phyloP scores from a whole-genome alignment of 2,329 filamentous ascomycete species.

The Parascedosporium putredinis region DNA sequence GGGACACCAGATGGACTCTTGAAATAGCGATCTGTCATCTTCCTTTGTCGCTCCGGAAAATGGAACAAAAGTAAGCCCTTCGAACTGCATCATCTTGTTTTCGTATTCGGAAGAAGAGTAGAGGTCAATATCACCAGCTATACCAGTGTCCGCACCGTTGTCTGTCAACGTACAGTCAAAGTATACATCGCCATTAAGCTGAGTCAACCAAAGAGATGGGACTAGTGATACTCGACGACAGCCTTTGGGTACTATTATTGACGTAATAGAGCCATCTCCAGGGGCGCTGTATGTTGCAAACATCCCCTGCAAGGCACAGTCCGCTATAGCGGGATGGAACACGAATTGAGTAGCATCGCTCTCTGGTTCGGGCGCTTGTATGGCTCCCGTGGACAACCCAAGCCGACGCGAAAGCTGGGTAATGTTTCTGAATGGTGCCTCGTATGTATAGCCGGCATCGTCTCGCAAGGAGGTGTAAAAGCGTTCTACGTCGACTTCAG shows the following conservation, averaged over 20 bases:
- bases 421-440: background rate
- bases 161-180: background rate
- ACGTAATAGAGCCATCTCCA: slow-evolving; percentile 2
- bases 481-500: background rate
- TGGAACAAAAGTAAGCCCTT: background rate
- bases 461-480: background rate
- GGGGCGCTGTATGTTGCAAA: slow-evolving; percentile 6
- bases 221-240: background rate
- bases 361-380: background rate
- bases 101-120: background rate
- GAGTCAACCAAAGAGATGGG: background rate
- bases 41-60: background rate
- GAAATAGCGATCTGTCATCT: background rate
- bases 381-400: background rate
- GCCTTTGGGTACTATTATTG: background rate
- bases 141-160: background rate
- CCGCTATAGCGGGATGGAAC: slow-evolving; percentile 5
- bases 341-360: slow-evolving; percentile 6
- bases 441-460: slow-evolving; percentile 4
- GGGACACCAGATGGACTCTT: background rate
- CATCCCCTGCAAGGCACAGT: slow-evolving; percentile 3
- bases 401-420: background rate
- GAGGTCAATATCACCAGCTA: background rate
- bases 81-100: background rate
- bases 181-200: background rate